Base-by-base conservation (phyloP, 306 rosid genomes). In the Vachellia pachyceras region DNA sequence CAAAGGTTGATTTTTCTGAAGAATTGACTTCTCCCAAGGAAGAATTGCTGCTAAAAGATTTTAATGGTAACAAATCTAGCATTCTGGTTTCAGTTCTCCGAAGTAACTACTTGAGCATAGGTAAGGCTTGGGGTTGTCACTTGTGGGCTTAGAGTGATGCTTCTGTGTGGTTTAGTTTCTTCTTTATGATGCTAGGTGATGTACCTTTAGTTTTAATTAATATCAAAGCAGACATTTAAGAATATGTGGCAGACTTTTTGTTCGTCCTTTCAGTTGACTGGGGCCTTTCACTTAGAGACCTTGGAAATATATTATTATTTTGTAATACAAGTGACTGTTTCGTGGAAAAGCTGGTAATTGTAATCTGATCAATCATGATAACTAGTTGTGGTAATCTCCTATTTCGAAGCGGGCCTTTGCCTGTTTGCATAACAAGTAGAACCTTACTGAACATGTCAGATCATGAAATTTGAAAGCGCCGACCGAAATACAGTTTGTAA, bases 41-140 rank as follows among this genome's bases (percentile, higher is more conserved):
- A 66, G 77, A 86, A 49, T 83, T 55, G 77, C 79, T 55, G 46
- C 76, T 10, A 73, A 84, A 80, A 83, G 88, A 82, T 71, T 66
- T 60, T 49, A 80, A 47, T 61, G 52, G 86, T 72, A 87, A 79
- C 61, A 88, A 73, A 61, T 76, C 89, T 78, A 78, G 87, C 79
- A 77, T 79, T 78, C 84, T 95, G 82, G 88, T 95, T 80, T 95
- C 98, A 65, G 77, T 82, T 85, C 93, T 93, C 67, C 97, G 82
- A 78, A 93, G 98, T 87, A 95, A 93, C 86, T 88, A 87, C 85
- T 80, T 87, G 91, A 86, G 90, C 85, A 81, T 85, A 83, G 99
- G 99, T 95, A 82, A 90, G 94, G 61, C 80, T 80, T 63, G 22
- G 22, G 77, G 77, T 73, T 87, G 52, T 61, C 78, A 69, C 71